phyloP scores from a whole-genome alignment of 306 rosid genomes.

The Glycine soja region DNA sequence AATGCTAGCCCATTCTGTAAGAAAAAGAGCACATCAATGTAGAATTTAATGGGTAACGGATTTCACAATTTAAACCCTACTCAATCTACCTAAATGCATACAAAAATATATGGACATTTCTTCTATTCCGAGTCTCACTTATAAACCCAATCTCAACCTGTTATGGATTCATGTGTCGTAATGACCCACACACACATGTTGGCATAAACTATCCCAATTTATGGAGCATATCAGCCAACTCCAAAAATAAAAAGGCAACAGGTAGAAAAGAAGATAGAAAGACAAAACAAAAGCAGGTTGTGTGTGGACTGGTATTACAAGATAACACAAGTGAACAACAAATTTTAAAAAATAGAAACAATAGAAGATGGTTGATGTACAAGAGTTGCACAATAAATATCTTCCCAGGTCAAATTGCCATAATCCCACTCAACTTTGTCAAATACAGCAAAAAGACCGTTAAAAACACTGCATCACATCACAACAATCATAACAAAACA shows the following conservation, averaged over 20 bases:
- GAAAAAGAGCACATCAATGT: slow-evolving; percentile 1
- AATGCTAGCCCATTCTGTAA: slow-evolving; percentile 68
- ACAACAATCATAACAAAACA: neutral
- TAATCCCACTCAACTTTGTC: slow-evolving; percentile 19
- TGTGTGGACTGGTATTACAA: neutral
- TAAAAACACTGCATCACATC: neutral
- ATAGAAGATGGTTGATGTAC: neutral
- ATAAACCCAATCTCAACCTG: slow-evolving; percentile 7
- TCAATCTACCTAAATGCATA: slow-evolving; percentile 5
- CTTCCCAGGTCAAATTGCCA: neutral
- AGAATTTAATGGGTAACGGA: slow-evolving; percentile 27
- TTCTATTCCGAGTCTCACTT: slow-evolving; percentile 11
- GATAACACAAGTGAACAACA: neutral
- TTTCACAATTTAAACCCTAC: slow-evolving; percentile 8
- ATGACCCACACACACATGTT: neutral
- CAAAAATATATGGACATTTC: slow-evolving; percentile 12
- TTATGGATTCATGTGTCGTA: neutral
- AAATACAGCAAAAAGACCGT: neutral
- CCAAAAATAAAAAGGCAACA: neutral
- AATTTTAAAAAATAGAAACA: neutral
- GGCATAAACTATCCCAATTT: neutral
- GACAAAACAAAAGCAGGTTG: no score
- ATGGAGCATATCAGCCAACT: neutral
- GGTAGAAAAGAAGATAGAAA: neutral
- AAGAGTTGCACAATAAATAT: neutral